Evolutionary conservation across 2,329 filamentous ascomycete genomes (phyloP).

Genomic region (Xylaria sp.): DNA sequence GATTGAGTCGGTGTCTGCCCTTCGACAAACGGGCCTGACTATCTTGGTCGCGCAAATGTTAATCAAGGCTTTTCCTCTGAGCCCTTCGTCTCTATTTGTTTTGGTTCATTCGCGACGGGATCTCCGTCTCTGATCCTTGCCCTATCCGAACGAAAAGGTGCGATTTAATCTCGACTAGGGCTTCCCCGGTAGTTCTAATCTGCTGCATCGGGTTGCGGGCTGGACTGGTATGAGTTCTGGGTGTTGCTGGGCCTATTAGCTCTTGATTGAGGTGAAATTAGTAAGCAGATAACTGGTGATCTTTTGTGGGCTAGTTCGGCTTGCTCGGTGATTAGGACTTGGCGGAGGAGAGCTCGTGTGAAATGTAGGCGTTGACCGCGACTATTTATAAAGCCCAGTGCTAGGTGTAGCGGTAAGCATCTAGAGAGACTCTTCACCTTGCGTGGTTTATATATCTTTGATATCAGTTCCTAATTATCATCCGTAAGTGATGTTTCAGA

Average conservation of each 20-base stretch:
- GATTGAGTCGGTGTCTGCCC: neutral
- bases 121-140: neutral
- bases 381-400: neutral
- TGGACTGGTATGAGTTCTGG: neutral
- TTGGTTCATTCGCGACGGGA: too few species aligned
- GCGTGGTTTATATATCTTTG: neutral
- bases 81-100: neutral
- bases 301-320: neutral
- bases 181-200: neutral
- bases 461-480: neutral
- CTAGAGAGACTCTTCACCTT: neutral
- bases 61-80: neutral
- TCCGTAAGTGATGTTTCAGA: neutral
- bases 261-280: neutral
- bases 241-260: neutral
- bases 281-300: neutral
- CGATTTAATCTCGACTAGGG: neutral
- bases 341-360: neutral
- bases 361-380: neutral
- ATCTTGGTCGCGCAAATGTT: neutral
- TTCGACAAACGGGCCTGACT: neutral
- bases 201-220: neutral
- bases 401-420: neutral
- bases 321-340: neutral
- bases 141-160: neutral